These are phyloP conservation scores for Rutidosis leptorrhynchoides DNA, from an alignment of 129 eudicot species.

Conservation along the genomic window DNA sequence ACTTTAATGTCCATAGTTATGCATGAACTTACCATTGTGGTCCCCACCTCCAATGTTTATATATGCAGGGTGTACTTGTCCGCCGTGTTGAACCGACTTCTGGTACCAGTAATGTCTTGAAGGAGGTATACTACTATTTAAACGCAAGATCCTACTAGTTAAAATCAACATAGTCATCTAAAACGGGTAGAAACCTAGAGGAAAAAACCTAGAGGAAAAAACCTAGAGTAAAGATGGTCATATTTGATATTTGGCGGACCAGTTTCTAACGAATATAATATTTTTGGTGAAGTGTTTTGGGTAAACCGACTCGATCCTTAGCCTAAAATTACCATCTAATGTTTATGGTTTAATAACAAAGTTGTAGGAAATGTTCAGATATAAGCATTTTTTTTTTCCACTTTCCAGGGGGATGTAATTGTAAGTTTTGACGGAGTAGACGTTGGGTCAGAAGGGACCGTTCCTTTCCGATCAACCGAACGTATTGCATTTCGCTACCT, in stretches of 20 bases:
- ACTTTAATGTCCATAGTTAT: conserved; percentile 10
- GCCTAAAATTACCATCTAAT: too few species aligned
- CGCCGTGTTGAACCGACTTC: conserved; percentile 95
- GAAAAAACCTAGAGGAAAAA: too few species aligned
- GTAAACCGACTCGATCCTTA: too few species aligned
- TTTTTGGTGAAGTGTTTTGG: neutral
- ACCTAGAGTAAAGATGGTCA: too few species aligned
- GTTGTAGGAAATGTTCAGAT: conserved; percentile 1
- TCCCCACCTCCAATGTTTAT: neutral
- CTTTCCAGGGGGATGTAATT: conserved; percentile 85
- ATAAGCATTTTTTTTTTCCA: conserved; percentile 3
- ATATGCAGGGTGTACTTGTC: conserved; percentile 85
- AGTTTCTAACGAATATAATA: neutral
- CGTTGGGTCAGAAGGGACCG: conserved; percentile 95
- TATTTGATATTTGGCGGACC: neutral
- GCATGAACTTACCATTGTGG: neutral
- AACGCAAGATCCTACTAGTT: too few species aligned
- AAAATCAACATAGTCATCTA: too few species aligned
- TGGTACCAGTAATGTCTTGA: conserved; percentile 70
- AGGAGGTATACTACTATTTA: conserved; percentile 54
- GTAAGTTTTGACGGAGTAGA: conserved; percentile 79
- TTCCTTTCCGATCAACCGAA: conserved; percentile 85
- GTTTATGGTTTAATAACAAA: conserved; percentile 11
- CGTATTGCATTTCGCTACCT: conserved; percentile 98
- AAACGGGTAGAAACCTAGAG: too few species aligned